phyloP scores from a whole-genome alignment of 805 yeast genomes.

The Maudiozyma saulgeensis region DNA sequence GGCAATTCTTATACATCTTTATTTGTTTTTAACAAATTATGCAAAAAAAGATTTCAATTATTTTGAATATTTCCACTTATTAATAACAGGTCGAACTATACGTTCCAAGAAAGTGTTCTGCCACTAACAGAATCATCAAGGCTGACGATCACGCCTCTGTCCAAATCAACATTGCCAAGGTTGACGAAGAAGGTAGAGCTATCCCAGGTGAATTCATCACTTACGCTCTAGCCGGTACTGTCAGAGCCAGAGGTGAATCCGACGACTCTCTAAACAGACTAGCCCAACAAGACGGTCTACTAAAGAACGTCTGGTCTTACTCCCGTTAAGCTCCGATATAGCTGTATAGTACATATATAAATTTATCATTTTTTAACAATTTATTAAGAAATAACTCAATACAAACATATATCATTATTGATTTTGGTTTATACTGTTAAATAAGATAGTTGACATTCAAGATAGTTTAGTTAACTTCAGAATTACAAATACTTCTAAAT shows the following conservation, averaged over 20 bases:
- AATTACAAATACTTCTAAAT: too few relatives aligned
- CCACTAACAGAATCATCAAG: slow-evolving; percentile 99
- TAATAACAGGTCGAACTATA: slow-evolving; percentile 85
- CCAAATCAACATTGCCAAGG: slow-evolving; percentile 97
- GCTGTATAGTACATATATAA: slow-evolving; percentile 1
- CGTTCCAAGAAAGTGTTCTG: slow-evolving; percentile 99
- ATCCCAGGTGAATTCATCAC: slow-evolving; percentile 84
- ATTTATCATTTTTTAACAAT: neutral
- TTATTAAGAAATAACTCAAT: neutral
- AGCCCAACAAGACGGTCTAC: slow-evolving; percentile 96
- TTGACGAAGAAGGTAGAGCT: slow-evolving; percentile 93
- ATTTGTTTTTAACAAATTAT: neutral
- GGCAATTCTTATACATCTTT: neutral
- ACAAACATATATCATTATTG: neutral
- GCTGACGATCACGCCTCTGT: slow-evolving; percentile 99
- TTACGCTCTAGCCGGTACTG: slow-evolving; percentile 94
- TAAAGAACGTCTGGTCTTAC: slow-evolving; percentile 92
- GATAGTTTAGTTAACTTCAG: too few relatives aligned
- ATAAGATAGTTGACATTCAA: too few relatives aligned
- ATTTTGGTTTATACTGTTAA: too few relatives aligned
- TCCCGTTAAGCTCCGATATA: slow-evolving; percentile 54
- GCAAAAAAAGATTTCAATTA: neutral
- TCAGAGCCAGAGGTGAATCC: slow-evolving; percentile 98
- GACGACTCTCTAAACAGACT: slow-evolving; percentile 99
- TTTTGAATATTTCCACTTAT: neutral